Base-by-base conservation (phyloP, 495 filamentous ascomycete species). In the Bryoglossum gracile region DNA sequence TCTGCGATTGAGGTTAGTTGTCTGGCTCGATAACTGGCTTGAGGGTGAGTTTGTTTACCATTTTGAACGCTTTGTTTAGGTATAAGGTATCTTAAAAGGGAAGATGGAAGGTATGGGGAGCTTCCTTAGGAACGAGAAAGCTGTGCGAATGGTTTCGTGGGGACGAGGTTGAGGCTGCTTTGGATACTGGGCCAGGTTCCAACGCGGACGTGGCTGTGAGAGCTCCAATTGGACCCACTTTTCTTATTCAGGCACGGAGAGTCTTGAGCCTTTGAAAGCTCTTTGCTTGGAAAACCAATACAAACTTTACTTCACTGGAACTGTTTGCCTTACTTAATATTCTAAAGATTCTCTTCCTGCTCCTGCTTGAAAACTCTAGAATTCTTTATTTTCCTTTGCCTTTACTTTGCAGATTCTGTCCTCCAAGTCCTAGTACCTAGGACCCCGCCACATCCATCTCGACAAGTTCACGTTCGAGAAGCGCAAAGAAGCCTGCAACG, bases 141-240 rank as follows among this genome's bases (percentile, higher is more conserved):
- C 45, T 55, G 50, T 46, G 48, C 44, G 33, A 42, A 46, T 53
- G 40, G 23, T 11, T 21, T 25, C 38, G 52, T 43, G 24, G 48
- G 30, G n/a, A n/a, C 23, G 33, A 35, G 28, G 9, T 17, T 42
- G 44, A 44, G 48, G 49, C 42, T 43, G 42, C 40, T 50, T 43
- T 46, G 42, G 8, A 21, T 11, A 21, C 40, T 22, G 21, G 39
- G 34, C 24, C 46, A 52, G 26, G 48, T 34, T 35, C 25, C 46
- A 48, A 59, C 54, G 57, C 53, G 55, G 57, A 57, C 50, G 57
- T 54, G 54, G 54, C 57, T 57, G 50, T 54, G 57, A 54, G 57
- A n/a, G n/a, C n/a, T n/a, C n/a, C n/a, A n/a, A n/a, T n/a, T n/a
- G n/a, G n/a, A n/a, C n/a, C n/a, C n/a, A n/a, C n/a, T n/a, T n/a